Evolutionary conservation across 1,284 basidiomycete genomes (phyloP).

Genomic region (Ceraceosorus guamensis): DNA sequence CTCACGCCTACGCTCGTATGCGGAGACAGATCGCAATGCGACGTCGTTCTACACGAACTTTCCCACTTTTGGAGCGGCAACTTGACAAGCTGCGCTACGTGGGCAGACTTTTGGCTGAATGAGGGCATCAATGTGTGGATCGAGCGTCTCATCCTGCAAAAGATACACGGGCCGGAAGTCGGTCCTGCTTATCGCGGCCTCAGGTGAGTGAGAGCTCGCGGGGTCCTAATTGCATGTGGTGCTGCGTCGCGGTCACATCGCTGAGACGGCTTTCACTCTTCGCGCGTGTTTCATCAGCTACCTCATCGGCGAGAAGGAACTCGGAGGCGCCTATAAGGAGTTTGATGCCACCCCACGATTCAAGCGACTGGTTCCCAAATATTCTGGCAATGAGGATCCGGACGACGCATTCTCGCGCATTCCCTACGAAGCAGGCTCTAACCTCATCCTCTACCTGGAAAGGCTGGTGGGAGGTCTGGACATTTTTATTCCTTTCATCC

Average conservation of each 20-base stretch:
- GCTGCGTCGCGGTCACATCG: no score
- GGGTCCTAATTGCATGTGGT: no score
- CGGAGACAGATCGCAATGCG: slow-evolving; percentile 37
- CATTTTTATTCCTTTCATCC: slow-evolving; percentile 54
- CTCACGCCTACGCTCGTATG: slow-evolving; percentile 43
- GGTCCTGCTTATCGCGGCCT: slow-evolving; percentile 69
- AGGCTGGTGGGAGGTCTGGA: slow-evolving; percentile 77
- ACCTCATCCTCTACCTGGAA: slow-evolving; percentile 64
- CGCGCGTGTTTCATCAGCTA: slow-evolving; percentile 51
- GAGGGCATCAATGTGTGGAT: slow-evolving; percentile 84
- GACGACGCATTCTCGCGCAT: slow-evolving; percentile 54
- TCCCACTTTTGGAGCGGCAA: slow-evolving; percentile 46
- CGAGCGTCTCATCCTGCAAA: slow-evolving; percentile 72
- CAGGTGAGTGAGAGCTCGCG: background rate
- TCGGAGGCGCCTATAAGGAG: slow-evolving; percentile 64
- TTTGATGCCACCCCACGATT: slow-evolving; percentile 58
- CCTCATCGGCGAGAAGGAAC: slow-evolving; percentile 66
- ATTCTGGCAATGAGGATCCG: slow-evolving; percentile 66
- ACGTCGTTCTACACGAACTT: slow-evolving; percentile 53
- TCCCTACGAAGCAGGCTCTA: slow-evolving; percentile 69
- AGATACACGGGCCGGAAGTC: slow-evolving; percentile 56
- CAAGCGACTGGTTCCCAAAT: slow-evolving; percentile 78
- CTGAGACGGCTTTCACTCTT: no score
- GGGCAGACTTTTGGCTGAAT: slow-evolving; percentile 46
- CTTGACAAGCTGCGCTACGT: slow-evolving; percentile 43